Evolutionary conservation across 2,329 filamentous ascomycete species (phyloP).

Genomic region (Aspergillus latus): DNA sequence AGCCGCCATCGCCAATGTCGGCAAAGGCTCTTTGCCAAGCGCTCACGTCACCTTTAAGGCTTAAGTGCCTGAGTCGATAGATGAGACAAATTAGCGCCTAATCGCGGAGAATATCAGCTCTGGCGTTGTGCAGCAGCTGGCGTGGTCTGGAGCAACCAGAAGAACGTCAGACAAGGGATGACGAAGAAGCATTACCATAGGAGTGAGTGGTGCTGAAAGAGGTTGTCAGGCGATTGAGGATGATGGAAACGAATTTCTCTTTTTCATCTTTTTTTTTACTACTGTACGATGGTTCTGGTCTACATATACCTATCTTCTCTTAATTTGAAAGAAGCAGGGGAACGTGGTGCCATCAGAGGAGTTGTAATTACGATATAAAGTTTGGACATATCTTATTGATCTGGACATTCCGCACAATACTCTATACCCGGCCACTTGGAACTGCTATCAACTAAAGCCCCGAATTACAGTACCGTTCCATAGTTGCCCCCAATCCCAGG

Average conservation of each 20-base stretch:
- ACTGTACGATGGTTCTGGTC: constrained; percentile 21
- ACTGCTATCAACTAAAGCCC: no score
- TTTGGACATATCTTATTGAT: not conserved
- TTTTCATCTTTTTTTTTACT: constrained; percentile 13
- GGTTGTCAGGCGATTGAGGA: not conserved
- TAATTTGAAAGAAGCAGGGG: constrained; percentile 3
- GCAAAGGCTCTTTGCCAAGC: constrained; percentile 37
- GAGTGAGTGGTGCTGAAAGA: not conserved
- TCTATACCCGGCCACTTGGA: no score
- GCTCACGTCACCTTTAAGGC: constrained; percentile 36
- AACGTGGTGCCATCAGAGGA: constrained; percentile 14
- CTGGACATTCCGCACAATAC: no score
- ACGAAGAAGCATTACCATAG: not conserved
- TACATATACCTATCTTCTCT: constrained; percentile 15
- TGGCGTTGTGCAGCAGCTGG: not conserved
- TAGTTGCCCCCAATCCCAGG: no score
- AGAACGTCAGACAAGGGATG: not conserved
- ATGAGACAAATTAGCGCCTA: not conserved
- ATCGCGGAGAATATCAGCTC: not conserved
- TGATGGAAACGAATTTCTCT: not conserved
- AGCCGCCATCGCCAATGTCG: constrained; percentile 40
- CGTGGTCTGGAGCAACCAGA: not conserved
- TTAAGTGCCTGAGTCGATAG: constrained; percentile 14
- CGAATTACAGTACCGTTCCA: no score
- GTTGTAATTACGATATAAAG: constrained; percentile 12